Conservation (phyloP, 2,329 filamentous ascomycete genomes). For the Scytalidium sp. region DNA sequence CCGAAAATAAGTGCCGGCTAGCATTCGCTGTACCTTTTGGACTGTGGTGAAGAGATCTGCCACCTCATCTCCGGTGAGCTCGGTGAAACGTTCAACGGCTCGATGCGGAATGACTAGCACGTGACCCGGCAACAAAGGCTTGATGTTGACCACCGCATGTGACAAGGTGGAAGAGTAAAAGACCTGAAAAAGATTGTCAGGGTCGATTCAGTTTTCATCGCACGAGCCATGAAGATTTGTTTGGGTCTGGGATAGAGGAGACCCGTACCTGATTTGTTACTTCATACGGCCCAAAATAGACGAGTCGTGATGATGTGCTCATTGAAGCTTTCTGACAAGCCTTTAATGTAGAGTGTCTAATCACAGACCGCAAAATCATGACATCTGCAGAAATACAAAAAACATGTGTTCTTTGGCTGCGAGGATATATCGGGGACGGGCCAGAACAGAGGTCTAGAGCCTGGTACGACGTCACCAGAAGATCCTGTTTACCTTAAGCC, state of each 20-base stretch:
- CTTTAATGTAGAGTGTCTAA: neutral
- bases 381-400: too few species aligned
- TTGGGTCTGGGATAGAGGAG: neutral
- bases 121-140: conserved; percentile 89
- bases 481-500: neutral
- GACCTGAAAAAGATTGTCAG: conserved; percentile 71
- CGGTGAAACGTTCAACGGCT: conserved; percentile 62
- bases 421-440: neutral
- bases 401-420: neutral
- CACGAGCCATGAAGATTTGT: neutral
- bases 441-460: neutral
- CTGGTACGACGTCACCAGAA: neutral
- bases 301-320: conserved; percentile 26
- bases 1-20: conserved; percentile 55
- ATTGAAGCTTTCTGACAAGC: neutral
- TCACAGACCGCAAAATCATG: neutral
- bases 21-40: conserved; percentile 75
- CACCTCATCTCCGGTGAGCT: conserved; percentile 26
- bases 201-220: too few species aligned
- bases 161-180: conserved; percentile 78
- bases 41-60: conserved; percentile 84
- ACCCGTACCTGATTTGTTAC: conserved; percentile 66
- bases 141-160: conserved; percentile 92
- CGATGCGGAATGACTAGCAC: conserved; percentile 81
- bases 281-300: conserved; percentile 74